Evolutionary conservation across 2,329 filamentous ascomycete species (phyloP).

Genomic region (Tolypocladium ovalisporum): DNA sequence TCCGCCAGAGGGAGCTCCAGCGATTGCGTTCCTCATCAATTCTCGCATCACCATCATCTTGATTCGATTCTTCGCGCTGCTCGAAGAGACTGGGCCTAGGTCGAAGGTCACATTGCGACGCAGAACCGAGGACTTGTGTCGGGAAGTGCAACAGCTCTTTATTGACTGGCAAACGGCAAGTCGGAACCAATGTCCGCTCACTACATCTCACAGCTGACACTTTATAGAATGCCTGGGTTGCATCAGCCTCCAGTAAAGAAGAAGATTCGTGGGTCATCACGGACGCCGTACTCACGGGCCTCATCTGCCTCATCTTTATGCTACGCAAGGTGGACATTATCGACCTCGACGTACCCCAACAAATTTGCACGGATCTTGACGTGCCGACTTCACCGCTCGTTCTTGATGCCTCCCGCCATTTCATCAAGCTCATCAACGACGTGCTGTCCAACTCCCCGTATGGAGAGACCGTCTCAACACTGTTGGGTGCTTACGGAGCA

Average conservation of each 20-base stretch:
- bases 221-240: neutral
- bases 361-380: neutral
- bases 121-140: neutral
- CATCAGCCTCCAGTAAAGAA: slow-evolving; percentile 6
- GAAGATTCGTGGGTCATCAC: slow-evolving; percentile 15
- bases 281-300: slow-evolving; percentile 17
- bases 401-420: neutral
- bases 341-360: neutral
- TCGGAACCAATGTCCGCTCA: neutral
- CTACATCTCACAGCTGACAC: neutral
- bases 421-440: neutral
- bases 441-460: neutral
- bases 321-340: slow-evolving; percentile 13
- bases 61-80: slow-evolving; percentile 17
- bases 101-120: neutral
- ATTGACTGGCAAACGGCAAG: neutral
- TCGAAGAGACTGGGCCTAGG: slow-evolving; percentile 10
- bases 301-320: slow-evolving; percentile 22
- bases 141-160: neutral
- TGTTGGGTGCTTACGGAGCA: neutral
- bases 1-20: slow-evolving; percentile 11
- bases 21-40: slow-evolving; percentile 14
- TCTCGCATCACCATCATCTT: slow-evolving; percentile 17
- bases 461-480: neutral
- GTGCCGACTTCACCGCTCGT: neutral